Base-by-base conservation (phyloP, 2,329 filamentous ascomycete species). In the Fusarium bactridioides region DNA sequence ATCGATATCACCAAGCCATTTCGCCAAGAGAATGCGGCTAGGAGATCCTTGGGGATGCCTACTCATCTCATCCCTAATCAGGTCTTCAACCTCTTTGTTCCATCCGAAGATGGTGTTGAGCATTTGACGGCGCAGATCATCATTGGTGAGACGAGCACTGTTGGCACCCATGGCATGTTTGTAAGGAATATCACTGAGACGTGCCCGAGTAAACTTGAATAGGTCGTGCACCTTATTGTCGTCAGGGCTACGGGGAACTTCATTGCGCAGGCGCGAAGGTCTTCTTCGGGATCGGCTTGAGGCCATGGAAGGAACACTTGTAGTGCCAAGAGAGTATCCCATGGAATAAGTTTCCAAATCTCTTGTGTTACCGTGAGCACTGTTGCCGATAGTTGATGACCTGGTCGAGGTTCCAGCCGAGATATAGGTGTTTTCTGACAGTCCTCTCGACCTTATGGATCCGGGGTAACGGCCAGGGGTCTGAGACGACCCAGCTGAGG, bases 41-140 rank as follows among this genome's bases (percentile, higher is more conserved):
- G 93, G 88, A 10, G 94, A 95, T 11, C 93, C 92, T 7, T 87
- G 82, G 4, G 90, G 86, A 78, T 97, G 94, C 25, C 92, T 88
- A 68, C 86, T 88, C 84, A 97, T 86, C 80, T 99, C 96, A 79
- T 98, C 95, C 15, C 91, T 89, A 60, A 99, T 90, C 54, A 99
- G 83, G 48, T 91, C 91, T 50, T 94, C 88, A 44, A 95, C 91
- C 75, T 97, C 94, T 61, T 91, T 91, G 58, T 95, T 91, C 95
- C 96, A 99, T 7, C 96, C 96, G 80, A 99, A 99, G 4, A 99
- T 94, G 10, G 95, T 92, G 74, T 88, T 93, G 9, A 99, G 87
- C 95, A 99, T 98, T 80, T 98, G 95, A 51, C 88, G 88, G 53
- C 95, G 91, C 48, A 98, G 87, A 74, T 97, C 92, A 74, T 98